Base-by-base conservation (phyloP, 805 yeast genomes). In the Candida broadrunensis region DNA sequence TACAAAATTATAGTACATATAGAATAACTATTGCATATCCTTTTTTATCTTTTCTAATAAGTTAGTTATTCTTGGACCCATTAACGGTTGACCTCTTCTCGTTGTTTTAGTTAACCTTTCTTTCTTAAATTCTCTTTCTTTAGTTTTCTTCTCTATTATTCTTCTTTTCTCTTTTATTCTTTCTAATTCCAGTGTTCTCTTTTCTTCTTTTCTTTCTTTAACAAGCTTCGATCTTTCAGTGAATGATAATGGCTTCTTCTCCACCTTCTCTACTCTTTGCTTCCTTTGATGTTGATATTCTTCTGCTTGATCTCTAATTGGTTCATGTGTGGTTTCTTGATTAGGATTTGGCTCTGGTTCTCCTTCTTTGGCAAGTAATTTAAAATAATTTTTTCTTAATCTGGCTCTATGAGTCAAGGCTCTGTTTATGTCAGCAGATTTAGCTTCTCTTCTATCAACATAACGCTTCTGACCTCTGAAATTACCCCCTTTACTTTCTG, bases 41-140 rank as follows among this genome's bases (percentile, higher is more conserved):
- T 62, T 63, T 54, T 78, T 81, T 45, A 90, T 86, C 60, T 88
- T 87, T 39, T 85, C 93, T 36, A 90, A 70, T 33, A 90, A 67
- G 50, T 80, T 78, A 41, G 80, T 83, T 43, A 90, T 87, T 61
- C 95, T 78, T 13, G 96, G 95, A 0, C 88, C 96, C 91, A 90
- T 87, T 34, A 78, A 63, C 2, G 97, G 97, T 60, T 90, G 98
- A 0, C 98, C 98, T 3, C 67, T 56, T 51, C 72, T 71, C 1
- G 96, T 90, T 46, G 70, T 81, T 43, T 75, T 70, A 7, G 62
- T 44, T 3, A 70, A 45, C 19, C 55, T 51, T 51, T 65, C 56
- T 67, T 75, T 51, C 75, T 63, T 54, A 67, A 65, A 32, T 54
- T 67, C 54, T 61, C 71, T 44, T 67, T 78, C 54, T 59, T 58